Conservation (phyloP, 805 yeast species). For the Candida gorgasii region DNA sequence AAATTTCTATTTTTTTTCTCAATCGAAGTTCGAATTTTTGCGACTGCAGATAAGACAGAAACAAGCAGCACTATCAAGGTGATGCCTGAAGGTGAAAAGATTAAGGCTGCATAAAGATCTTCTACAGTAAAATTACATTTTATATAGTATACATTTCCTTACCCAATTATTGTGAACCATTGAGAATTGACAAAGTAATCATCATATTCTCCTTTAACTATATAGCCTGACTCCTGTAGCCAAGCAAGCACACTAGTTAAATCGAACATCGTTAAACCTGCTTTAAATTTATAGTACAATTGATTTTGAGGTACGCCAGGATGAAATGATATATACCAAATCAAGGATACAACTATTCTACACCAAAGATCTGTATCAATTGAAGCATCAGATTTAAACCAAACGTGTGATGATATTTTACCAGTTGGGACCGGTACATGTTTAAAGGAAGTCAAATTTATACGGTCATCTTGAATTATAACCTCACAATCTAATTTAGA, state of each 20-base stretch:
- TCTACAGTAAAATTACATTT: neutral
- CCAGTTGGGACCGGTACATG: slow-evolving; percentile 55
- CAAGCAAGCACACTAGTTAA: slow-evolving; percentile 31
- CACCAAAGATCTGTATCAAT: slow-evolving; percentile 64
- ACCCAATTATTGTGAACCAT: slow-evolving; percentile 41
- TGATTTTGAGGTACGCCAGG: slow-evolving; percentile 34
- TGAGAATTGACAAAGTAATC: slow-evolving; percentile 46
- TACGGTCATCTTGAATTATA: slow-evolving; percentile 26
- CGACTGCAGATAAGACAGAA: no score
- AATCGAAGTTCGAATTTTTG: no score
- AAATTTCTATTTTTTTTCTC: slow-evolving; percentile 8
- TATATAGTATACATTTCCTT: neutral
- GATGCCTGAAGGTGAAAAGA: no score
- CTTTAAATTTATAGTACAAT: slow-evolving; percentile 26
- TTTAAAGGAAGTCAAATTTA: slow-evolving; percentile 11
- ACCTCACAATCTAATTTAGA: slow-evolving; percentile 67
- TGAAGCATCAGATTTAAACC: slow-evolving; percentile 69
- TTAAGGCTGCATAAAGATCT: no score
- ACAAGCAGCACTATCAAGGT: no score
- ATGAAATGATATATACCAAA: slow-evolving; percentile 33
- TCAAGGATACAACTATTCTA: slow-evolving; percentile 48
- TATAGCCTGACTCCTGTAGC: slow-evolving; percentile 37
- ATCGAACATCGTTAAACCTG: slow-evolving; percentile 32
- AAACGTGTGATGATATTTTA: slow-evolving; percentile 61
- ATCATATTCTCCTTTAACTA: slow-evolving; percentile 35